Base-by-base conservation (phyloP, 106 monocot genomes). In the Allium fistulosum region DNA sequence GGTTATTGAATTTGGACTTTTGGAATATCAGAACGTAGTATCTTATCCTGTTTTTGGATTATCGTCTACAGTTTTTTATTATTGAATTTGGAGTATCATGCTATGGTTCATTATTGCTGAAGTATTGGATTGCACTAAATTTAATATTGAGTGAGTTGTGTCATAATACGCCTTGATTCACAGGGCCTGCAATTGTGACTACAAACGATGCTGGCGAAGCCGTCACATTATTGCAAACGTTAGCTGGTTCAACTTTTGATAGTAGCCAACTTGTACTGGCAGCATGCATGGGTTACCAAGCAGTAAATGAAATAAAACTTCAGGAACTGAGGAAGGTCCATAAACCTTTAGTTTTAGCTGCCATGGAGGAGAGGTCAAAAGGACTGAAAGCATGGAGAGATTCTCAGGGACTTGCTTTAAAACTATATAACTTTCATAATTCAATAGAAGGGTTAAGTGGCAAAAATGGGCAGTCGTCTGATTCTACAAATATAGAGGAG, bases 121-220 rank as follows among this genome's bases (percentile, higher is more conserved):
- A 37, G 37, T 37, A 37, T 37, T 37, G 37, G 5, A 37, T 37
- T 37, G 2, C 0, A 37, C 37, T 37, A 22, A 22, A 22, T 22
- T 37, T 37, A 2, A 37, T 37, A 37, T 37, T 37, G 37, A 37
- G 37, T 37, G 37, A 37, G 1, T 22, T 22, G 22, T 22, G 37
- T 37, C 37, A 37, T 37, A 55, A 10, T 8, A 26, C 28, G 51
- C 51, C 7, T 68, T 68, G 10, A 28, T 62, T 66, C 77, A 53
- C 53, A 97, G 96, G 96, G 14, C 96, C 96, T 76, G 88, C 96
- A 53, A 74, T 97, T 62, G 92, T 86, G 22, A 97, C 96, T 53
- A 89, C 96, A 72, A 92, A 83, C 66, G 96, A 97, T 84, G 84
- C 92, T 68, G 96, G 96, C 60, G 96, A 92, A 87, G 96, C 92